Conservation (phyloP, 805 yeast genomes). For the Starmerella riodocensis region DNA sequence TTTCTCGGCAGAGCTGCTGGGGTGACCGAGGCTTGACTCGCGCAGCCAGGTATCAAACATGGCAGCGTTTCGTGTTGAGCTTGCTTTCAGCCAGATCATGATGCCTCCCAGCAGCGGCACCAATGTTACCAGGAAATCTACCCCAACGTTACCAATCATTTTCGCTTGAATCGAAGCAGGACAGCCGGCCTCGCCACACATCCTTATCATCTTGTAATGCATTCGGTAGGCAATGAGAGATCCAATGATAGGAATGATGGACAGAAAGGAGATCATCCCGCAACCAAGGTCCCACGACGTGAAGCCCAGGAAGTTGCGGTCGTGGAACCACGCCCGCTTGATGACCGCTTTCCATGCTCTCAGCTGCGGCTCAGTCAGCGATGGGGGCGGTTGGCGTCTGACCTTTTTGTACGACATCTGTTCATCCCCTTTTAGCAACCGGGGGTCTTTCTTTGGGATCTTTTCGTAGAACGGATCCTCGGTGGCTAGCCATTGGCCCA, state of each 20-base stretch:
- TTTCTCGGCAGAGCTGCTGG: too few relatives aligned
- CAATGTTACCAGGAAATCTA: slow-evolving; percentile 62
- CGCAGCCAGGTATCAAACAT: slow-evolving; percentile 44
- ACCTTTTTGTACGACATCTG: slow-evolving; percentile 37
- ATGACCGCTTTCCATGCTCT: slow-evolving; percentile 60
- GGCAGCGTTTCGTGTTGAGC: slow-evolving; percentile 84
- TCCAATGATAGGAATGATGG: slow-evolving; percentile 71
- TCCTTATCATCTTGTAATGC: slow-evolving; percentile 51
- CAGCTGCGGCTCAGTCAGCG: slow-evolving; percentile 45
- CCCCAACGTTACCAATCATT: slow-evolving; percentile 59
- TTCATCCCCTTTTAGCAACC: slow-evolving; percentile 19
- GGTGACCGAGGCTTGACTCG: slow-evolving; percentile 16
- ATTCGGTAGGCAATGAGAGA: slow-evolving; percentile 68
- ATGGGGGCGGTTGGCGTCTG: slow-evolving; percentile 36
- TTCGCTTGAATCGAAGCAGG: slow-evolving; percentile 51
- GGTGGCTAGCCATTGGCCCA: slow-evolving; percentile 50
- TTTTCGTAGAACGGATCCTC: slow-evolving; percentile 30
- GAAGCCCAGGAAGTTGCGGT: slow-evolving; percentile 43
- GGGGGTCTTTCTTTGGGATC: slow-evolving; percentile 32
- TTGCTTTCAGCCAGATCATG: slow-evolving; percentile 67
- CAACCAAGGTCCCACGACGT: slow-evolving; percentile 53
- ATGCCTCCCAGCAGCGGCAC: slow-evolving; percentile 72
- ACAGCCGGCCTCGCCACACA: slow-evolving; percentile 46
- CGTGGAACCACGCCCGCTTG: slow-evolving; percentile 75
- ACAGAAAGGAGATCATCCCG: slow-evolving; percentile 64